Percentiles rank a stretch among this genome's conserved stretches.
These are phyloP conservation scores for Stagonosporopsis cucurbitacearum DNA, from an alignment of 2,329 filamentous ascomycete genomes.

Conservation along the genomic window DNA sequence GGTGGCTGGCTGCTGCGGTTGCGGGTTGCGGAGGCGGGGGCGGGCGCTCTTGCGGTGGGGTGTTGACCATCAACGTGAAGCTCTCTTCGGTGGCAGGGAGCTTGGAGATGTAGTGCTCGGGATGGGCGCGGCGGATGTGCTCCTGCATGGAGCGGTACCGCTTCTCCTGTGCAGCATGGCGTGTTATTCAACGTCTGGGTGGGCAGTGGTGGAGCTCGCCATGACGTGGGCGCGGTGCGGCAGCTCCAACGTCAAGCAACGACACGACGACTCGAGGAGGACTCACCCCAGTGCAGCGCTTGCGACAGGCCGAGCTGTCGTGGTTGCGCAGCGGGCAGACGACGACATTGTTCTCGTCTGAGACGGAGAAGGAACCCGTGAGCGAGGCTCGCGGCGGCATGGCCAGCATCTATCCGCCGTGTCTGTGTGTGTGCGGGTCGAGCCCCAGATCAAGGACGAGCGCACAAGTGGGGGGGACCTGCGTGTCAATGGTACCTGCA, in stretches of 20 bases:
- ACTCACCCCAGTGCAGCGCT: conserved; percentile 98
- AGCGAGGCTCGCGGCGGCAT: conserved; percentile 91
- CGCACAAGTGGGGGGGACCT: conserved; percentile 1
- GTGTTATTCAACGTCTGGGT: conserved; percentile 39
- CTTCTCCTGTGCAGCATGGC: conserved; percentile 71
- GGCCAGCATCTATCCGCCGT: conserved; percentile 55
- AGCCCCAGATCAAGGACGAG: conserved; percentile 3
- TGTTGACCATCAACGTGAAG: conserved; percentile 95
- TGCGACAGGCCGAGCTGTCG: conserved; percentile 95
- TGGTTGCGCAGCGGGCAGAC: conserved; percentile 95
- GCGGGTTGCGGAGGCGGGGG: conserved; percentile 57
- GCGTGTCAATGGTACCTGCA: conserved; percentile 21
- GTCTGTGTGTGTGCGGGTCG: conserved; percentile 11
- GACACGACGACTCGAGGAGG: conserved; percentile 22
- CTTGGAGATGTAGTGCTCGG: conserved; percentile 96
- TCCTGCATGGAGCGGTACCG: conserved; percentile 99
- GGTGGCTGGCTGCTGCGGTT: conserved; percentile 46
- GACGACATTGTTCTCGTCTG: conserved; percentile 93
- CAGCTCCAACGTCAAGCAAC: conserved; percentile 14
- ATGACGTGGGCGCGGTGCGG: conserved; percentile 27
- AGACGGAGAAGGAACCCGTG: conserved; percentile 89
- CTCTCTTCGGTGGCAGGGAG: conserved; percentile 95
- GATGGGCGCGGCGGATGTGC: conserved; percentile 96
- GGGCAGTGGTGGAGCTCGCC: conserved; percentile 18
- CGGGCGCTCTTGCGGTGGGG: conserved; percentile 76